Base-by-base conservation (phyloP, 495 filamentous ascomycete species). In the Lentithecium fluviatile region DNA sequence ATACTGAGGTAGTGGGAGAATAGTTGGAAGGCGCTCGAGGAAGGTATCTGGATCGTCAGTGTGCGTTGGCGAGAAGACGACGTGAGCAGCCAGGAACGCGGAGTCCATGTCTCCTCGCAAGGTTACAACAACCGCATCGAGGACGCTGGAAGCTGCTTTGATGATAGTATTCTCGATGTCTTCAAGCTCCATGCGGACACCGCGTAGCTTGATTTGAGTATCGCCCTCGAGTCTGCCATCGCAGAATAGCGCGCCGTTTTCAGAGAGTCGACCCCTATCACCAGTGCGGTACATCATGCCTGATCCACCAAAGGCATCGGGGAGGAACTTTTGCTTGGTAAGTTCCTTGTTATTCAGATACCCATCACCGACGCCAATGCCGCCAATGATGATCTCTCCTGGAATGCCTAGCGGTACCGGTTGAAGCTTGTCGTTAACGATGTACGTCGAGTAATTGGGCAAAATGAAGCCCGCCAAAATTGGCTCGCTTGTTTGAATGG, bases 311-410 rank as follows among this genome's bases (percentile, higher is more conserved):
- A 42, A 36, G 29, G 17, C 3, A 17, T 40, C 19, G 10, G 25
- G 25, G 1, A 15, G 1, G 42, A 57, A 57, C 42, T 47, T 34
- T 19, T 2, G 2, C 5, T 10, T 6, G 15, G 42, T 57, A 1
- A 57, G 8, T 1, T 47, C 43, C 4, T 10, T 13, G 15, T 15
- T 13, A 17, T 48, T 48, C 13, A 36, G 4, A 21, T 48, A 49
- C 1, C 25, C 42, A 29, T 2, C 19, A 10, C 23, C 23, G 6
- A 57, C 54, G 10, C 54, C 54, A 0, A 19, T 2, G 1, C 54
- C 54, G 2, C 23, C 45, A 38, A 38, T 12, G n/a, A 57, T 15
- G 13, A 57, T 48, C 54, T 57, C 54, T 2, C 54, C 54, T 19
- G 24, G 11, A 1, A 57, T 19, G 19, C 54, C 54, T n/a, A 57